A percentile compares a stretch with the other conserved stretches of the same genome.
phyloP scores from a whole-genome alignment of 352 stramenopile genomes.

The Globisporangium viniferum region DNA sequence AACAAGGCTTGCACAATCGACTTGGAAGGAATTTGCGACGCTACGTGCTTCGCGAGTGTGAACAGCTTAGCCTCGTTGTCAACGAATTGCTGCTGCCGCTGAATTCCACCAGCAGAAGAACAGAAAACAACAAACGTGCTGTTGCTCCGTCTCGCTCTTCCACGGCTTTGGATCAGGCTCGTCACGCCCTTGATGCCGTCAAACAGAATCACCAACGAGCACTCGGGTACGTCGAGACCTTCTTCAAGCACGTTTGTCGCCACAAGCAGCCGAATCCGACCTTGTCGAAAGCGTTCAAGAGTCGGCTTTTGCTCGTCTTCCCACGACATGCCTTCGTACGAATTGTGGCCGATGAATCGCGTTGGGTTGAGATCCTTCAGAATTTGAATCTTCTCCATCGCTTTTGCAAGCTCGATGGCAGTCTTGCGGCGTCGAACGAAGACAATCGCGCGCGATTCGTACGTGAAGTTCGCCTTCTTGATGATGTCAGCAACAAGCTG shows the following conservation, averaged over 20 bases:
- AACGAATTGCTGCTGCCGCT: constrained; percentile 44
- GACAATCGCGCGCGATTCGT: constrained; percentile 69
- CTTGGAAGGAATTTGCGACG: constrained; percentile 48
- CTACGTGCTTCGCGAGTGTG: constrained; percentile 30
- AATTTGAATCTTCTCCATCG: constrained; percentile 55
- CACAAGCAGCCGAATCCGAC: constrained; percentile 63
- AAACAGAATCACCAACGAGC: constrained; percentile 76
- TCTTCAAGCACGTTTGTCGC: constrained; percentile 82
- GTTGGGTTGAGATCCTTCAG: constrained; percentile 64
- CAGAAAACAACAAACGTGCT: constrained; percentile 75
- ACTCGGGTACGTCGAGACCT: constrained; percentile 74
- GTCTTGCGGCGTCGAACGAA: constrained; percentile 71
- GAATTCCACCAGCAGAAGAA: constrained; percentile 32
- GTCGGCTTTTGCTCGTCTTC: constrained; percentile 76
- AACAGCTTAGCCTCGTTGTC: constrained; percentile 54
- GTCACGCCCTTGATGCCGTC: constrained; percentile 67
- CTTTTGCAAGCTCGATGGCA: constrained; percentile 61
- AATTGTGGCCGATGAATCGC: constrained; percentile 76
- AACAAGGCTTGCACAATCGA: constrained; percentile 35
- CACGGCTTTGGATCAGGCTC: constrained; percentile 77
- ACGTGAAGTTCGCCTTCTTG: constrained; percentile 34
- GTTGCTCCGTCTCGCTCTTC: constrained; percentile 50
- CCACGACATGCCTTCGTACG: constrained; percentile 79
- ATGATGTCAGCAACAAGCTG: constrained; percentile 49
- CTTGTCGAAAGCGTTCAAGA: constrained; percentile 63